Evolutionary conservation across 129 eudicot species (phyloP).

Genomic region (Saussurea involucrata): DNA sequence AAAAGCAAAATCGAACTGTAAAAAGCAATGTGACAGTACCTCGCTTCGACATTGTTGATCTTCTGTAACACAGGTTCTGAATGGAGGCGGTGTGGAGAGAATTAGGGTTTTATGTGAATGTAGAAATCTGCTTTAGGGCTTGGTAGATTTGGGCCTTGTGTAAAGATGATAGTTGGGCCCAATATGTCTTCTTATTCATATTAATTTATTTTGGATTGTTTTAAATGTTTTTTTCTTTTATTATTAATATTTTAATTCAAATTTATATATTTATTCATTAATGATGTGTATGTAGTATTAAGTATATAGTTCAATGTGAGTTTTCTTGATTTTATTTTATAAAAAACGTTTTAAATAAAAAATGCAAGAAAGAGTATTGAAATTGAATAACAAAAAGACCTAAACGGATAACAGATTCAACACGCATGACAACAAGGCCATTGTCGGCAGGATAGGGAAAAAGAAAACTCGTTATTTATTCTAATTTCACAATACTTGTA

Average conservation of each 20-base stretch:
- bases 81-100: conserved; percentile 13
- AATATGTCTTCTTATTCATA: neutral
- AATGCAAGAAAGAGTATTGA: too few relatives aligned
- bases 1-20: neutral
- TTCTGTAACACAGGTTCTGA: neutral
- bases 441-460: too few relatives aligned
- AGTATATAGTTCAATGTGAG: too few relatives aligned
- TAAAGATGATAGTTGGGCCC: neutral
- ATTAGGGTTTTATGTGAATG: conserved; percentile 28
- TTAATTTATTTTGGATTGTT: neutral
- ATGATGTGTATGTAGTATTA: too few relatives aligned
- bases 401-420: too few relatives aligned
- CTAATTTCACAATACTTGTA: too few relatives aligned
- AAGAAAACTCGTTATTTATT: too few relatives aligned
- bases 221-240: neutral
- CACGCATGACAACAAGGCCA: too few relatives aligned
- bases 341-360: too few relatives aligned
- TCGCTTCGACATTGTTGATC: conserved; percentile 59
- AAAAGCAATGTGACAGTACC: conserved; percentile 12
- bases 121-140: conserved; percentile 8
- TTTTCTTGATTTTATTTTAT: too few relatives aligned
- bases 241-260: neutral
- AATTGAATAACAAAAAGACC: too few relatives aligned
- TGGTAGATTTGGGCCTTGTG: conserved; percentile 13
- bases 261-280: too few relatives aligned